Percentiles rank a stretch among this genome's conserved stretches.
phyloP scores from a whole-genome alignment of 495 filamentous ascomycete genomes.

The Extremus antarcticus region DNA sequence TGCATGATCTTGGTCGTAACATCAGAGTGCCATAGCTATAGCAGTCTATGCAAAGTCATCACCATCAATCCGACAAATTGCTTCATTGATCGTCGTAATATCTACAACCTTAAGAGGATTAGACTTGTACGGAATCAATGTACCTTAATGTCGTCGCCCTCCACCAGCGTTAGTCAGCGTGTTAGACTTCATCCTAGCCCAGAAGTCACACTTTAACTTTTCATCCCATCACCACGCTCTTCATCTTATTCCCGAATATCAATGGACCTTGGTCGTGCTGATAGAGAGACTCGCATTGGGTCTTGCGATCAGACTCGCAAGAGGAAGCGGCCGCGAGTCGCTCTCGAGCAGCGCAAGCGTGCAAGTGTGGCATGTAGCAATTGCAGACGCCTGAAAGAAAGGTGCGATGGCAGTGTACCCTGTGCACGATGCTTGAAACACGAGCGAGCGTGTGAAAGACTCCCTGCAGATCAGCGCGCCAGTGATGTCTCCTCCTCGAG shows the following conservation, averaged over 20 bases:
- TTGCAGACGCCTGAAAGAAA: neutral
- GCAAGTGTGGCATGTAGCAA: neutral
- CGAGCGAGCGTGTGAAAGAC: neutral
- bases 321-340: neutral
- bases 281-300: neutral
- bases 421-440: neutral
- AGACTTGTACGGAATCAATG: too few relatives aligned
- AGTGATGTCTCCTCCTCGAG: neutral
- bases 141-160: too few relatives aligned
- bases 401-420: neutral
- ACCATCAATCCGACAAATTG: too few relatives aligned
- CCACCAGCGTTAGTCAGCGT: too few relatives aligned
- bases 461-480: neutral
- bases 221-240: too few relatives aligned
- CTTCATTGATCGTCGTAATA: too few relatives aligned
- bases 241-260: too few relatives aligned
- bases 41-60: too few relatives aligned
- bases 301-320: neutral
- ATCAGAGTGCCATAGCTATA: too few relatives aligned
- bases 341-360: neutral
- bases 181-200: too few relatives aligned
- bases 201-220: too few relatives aligned
- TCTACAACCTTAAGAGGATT: too few relatives aligned
- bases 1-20: neutral
- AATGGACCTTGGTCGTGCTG: neutral